Percentiles rank a stretch among this genome's conserved stretches.
Evolutionary conservation across 2,329 filamentous ascomycete species (phyloP).

Genomic region (Fusarium camptoceras): DNA sequence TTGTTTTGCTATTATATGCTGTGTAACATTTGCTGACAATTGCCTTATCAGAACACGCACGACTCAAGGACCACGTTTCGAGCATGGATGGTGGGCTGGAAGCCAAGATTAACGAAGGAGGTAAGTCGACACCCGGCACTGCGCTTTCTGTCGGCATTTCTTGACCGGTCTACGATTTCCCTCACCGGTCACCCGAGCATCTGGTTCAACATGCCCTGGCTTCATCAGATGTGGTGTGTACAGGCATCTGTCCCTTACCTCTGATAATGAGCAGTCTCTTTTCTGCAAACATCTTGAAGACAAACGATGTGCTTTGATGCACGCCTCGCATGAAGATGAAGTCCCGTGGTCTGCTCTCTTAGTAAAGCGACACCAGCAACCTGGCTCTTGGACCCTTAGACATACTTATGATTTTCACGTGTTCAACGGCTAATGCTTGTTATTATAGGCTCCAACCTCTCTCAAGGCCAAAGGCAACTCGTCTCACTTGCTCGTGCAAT

Average conservation of each 20-base stretch:
- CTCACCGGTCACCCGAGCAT: slow-evolving; percentile 33
- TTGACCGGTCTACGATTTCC: slow-evolving; percentile 24
- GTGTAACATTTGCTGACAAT: slow-evolving; percentile 42
- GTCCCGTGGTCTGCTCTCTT: slow-evolving; percentile 48
- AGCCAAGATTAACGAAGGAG: slow-evolving; percentile 92
- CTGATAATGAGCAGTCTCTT: slow-evolving; percentile 27
- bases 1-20: slow-evolving; percentile 27
- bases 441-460: slow-evolving; percentile 85
- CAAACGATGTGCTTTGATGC: slow-evolving; percentile 50
- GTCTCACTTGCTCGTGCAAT: slow-evolving; percentile 93
- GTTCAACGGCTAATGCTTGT: slow-evolving; percentile 33
- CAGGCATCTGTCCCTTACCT: slow-evolving; percentile 23
- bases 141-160: slow-evolving; percentile 45
- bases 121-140: slow-evolving; percentile 63
- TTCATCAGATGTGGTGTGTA: slow-evolving; percentile 23
- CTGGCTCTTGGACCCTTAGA: slow-evolving; percentile 8
- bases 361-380: slow-evolving; percentile 13
- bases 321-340: slow-evolving; percentile 49
- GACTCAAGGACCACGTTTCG: slow-evolving; percentile 88
- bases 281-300: slow-evolving; percentile 28
- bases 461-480: slow-evolving; percentile 93
- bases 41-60: slow-evolving; percentile 78
- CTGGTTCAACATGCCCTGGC: slow-evolving; percentile 31
- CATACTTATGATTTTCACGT: slow-evolving; percentile 18
- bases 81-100: slow-evolving; percentile 91